Evolutionary conservation across 345 rosid species (phyloP).

Genomic region (Orychophragmus violaceus): DNA sequence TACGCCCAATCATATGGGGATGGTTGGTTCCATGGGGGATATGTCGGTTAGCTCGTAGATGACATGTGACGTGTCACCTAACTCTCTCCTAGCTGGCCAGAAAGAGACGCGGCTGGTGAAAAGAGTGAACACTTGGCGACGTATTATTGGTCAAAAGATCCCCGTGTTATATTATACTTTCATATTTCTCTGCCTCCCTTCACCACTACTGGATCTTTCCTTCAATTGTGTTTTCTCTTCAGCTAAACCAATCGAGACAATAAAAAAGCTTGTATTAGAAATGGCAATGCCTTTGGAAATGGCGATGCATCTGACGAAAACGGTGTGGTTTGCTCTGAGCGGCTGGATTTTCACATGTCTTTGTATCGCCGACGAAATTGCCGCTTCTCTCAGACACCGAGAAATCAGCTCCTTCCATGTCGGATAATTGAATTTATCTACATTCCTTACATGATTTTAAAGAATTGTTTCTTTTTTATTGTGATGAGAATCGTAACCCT

Average conservation of each 20-base stretch:
- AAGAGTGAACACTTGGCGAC: neutral
- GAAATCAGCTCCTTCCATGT: slow-evolving; percentile 63
- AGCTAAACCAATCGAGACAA: too few species aligned
- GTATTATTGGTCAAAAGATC: neutral
- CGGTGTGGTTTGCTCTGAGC: slow-evolving; percentile 55
- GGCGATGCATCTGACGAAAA: slow-evolving; percentile 48
- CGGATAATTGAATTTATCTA: slow-evolving; percentile 29
- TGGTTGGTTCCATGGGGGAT: neutral
- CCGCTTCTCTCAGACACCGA: slow-evolving; percentile 57
- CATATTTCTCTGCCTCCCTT: neutral
- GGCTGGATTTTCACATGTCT: slow-evolving; percentile 76
- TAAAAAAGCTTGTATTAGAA: too few species aligned
- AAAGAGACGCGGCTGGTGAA: slow-evolving; percentile 20
- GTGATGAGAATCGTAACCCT: neutral
- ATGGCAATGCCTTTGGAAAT: slow-evolving; percentile 61
- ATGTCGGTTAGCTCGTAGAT: neutral
- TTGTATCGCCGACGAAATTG: slow-evolving; percentile 74
- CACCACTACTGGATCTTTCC: neutral
- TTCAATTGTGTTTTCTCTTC: slow-evolving; percentile 13
- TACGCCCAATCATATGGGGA: neutral
- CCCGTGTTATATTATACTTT: neutral
- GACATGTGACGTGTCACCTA: slow-evolving; percentile 10
- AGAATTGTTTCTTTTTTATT: neutral
- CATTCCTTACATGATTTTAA: neutral
- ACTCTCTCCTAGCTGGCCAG: slow-evolving; percentile 18